Conservation (phyloP, 2,329 filamentous ascomycete genomes). For the Botrytis porri region DNA sequence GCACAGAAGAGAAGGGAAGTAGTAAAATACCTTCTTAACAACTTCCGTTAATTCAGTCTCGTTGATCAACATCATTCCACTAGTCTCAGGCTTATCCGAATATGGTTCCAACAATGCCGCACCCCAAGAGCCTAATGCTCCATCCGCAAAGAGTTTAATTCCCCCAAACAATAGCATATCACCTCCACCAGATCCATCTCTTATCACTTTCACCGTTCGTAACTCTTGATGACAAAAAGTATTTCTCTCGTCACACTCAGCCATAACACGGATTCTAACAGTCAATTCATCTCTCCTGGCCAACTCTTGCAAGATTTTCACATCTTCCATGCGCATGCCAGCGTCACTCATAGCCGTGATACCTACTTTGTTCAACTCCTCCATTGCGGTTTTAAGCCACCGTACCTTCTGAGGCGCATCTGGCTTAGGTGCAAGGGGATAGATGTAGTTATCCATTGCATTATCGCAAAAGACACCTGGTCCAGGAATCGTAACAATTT, state of each 20-base stretch:
- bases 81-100: slow-evolving; percentile 57
- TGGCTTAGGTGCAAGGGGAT: slow-evolving; percentile 56
- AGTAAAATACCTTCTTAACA: slow-evolving; percentile 40
- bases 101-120: slow-evolving; percentile 71
- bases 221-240: slow-evolving; percentile 54
- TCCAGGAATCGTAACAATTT: slow-evolving; percentile 58
- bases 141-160: slow-evolving; percentile 69
- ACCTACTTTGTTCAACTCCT: slow-evolving; percentile 59
- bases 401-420: slow-evolving; percentile 49
- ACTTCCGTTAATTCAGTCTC: slow-evolving; percentile 54
- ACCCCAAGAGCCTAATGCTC: slow-evolving; percentile 68
- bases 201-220: slow-evolving; percentile 25
- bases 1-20: background rate
- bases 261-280: slow-evolving; percentile 65
- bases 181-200: slow-evolving; percentile 27
- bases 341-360: slow-evolving; percentile 69
- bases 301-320: slow-evolving; percentile 54
- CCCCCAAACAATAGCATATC: slow-evolving; percentile 53
- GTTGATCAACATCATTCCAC: slow-evolving; percentile 65
- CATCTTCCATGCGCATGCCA: slow-evolving; percentile 54
- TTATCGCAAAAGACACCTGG: slow-evolving; percentile 72
- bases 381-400: slow-evolving; percentile 60
- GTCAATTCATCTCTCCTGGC: slow-evolving; percentile 53
- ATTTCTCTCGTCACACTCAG: slow-evolving; percentile 63
- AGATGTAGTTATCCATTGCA: slow-evolving; percentile 59